Conservation (phyloP, 805 yeast genomes). For the Suhomyces sp. region DNA sequence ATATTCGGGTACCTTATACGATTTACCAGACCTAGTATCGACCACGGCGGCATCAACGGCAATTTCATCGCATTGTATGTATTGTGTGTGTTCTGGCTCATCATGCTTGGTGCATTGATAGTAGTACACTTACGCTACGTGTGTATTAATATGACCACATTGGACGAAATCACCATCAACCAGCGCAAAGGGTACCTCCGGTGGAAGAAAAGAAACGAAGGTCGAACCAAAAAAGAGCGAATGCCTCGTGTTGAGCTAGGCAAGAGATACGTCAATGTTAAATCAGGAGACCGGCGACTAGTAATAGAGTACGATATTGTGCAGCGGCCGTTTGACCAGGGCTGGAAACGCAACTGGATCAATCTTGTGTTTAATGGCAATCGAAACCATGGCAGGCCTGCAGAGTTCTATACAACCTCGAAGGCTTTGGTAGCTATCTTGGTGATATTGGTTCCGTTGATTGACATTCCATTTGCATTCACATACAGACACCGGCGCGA, state of each 20-base stretch:
- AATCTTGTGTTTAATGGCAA: conserved; percentile 30
- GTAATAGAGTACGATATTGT: conserved; percentile 31
- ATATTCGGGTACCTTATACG: conserved; percentile 20
- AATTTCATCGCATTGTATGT: conserved; percentile 50
- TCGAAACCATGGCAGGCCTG: conserved; percentile 15
- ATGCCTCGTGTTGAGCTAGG: conserved; percentile 30
- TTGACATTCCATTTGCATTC: conserved; percentile 16
- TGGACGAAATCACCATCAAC: conserved; percentile 50
- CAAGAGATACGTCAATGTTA: conserved; percentile 44
- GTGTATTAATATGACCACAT: conserved; percentile 48
- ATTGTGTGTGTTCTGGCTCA: conserved; percentile 41
- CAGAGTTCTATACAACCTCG: conserved; percentile 5
- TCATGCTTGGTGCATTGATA: conserved; percentile 44
- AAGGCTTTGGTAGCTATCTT: conserved; percentile 14
- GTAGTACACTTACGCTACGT: conserved; percentile 46
- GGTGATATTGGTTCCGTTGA: conserved; percentile 18
- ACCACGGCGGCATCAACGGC: conserved; percentile 35
- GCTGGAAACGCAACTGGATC: conserved; percentile 33
- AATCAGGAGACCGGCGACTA: conserved; percentile 26
- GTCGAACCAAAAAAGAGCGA: conserved; percentile 7
- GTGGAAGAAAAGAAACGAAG: conserved; percentile 15
- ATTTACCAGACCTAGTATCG: conserved; percentile 22
- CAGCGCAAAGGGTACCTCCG: conserved; percentile 30
- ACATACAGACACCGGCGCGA: neutral
- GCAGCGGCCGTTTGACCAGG: conserved; percentile 37